Evolutionary conservation across 345 rosid species (phyloP).

Genomic region (Boechera retrofracta): DNA sequence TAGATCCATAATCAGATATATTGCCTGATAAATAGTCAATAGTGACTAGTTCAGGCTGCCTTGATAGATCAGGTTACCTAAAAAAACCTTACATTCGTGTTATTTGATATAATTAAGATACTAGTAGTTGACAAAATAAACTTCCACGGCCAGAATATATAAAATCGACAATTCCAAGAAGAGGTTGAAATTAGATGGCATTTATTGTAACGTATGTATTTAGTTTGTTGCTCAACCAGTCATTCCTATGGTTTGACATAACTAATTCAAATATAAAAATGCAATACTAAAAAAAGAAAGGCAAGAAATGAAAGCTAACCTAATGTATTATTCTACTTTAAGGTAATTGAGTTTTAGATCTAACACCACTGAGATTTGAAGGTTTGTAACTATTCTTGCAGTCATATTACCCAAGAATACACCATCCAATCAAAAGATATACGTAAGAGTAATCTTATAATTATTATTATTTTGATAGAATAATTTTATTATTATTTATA

Average conservation of each 20-base stretch:
- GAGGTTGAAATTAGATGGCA: constrained; percentile 17
- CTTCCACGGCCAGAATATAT: constrained; percentile 17
- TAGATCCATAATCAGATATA: not conserved
- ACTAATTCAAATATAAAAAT: constrained; percentile 12
- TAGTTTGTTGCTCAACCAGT: constrained; percentile 35
- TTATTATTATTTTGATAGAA: too few relatives aligned
- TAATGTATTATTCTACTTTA: constrained; percentile 20
- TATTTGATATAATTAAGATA: constrained; percentile 3
- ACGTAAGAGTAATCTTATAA: too few relatives aligned
- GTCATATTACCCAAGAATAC: too few relatives aligned
- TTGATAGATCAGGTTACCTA: too few relatives aligned
- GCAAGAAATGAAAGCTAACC: constrained; percentile 36
- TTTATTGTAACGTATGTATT: constrained; percentile 35
- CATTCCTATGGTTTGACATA: constrained; percentile 37
- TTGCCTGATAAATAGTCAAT: not conserved
- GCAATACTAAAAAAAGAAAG: not conserved
- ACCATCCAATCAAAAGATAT: too few relatives aligned
- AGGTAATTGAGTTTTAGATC: constrained; percentile 4
- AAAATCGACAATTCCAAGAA: constrained; percentile 24
- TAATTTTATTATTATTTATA: too few relatives aligned
- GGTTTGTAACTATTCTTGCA: not conserved
- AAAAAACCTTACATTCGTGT: not conserved
- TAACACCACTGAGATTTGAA: constrained; percentile 21
- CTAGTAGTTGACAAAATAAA: constrained; percentile 8
- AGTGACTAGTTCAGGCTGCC: too few relatives aligned